Percentiles rank a stretch among this genome's conserved stretches.
phyloP scores from a whole-genome alignment of 345 rosid species.

The Gossypioides kirkii region DNA sequence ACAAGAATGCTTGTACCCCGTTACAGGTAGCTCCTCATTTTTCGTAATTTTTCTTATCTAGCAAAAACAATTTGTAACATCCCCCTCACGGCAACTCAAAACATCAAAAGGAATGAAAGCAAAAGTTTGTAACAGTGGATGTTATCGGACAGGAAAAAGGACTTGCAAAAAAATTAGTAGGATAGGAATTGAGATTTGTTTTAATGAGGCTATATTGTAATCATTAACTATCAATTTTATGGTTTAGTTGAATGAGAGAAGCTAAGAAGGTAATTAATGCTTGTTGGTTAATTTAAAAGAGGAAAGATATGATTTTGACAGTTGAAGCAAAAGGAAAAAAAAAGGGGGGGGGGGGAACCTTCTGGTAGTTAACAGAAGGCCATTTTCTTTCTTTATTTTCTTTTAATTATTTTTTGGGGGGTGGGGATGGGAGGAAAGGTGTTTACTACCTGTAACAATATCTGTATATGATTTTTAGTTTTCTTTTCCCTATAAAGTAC shows the following conservation, averaged over 20 bases:
- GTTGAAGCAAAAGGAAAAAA: neutral
- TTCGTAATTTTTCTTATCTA: slow-evolving; percentile 5
- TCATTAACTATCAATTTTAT: neutral
- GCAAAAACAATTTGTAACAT: neutral
- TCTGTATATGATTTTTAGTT: neutral
- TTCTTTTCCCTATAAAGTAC: neutral
- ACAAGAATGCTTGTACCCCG: slow-evolving; percentile 94
- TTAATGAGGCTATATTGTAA: neutral
- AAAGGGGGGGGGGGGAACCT: neutral
- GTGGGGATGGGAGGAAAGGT: neutral
- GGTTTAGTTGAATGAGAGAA: neutral
- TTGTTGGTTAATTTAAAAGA: neutral
- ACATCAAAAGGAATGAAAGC: neutral
- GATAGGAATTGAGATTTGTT: neutral
- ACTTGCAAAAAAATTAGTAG: neutral
- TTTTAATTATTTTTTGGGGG: neutral
- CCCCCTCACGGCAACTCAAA: neutral
- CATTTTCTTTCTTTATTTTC: neutral
- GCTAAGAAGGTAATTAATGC: neutral
- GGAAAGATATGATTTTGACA: neutral
- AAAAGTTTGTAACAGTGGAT: neutral
- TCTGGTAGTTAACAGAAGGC: neutral
- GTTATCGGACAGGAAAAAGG: neutral
- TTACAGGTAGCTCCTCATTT: slow-evolving; percentile 50
- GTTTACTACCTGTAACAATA: neutral